Base-by-base conservation (phyloP, 2,329 filamentous ascomycete genomes). In the Aspergillus sp. region DNA sequence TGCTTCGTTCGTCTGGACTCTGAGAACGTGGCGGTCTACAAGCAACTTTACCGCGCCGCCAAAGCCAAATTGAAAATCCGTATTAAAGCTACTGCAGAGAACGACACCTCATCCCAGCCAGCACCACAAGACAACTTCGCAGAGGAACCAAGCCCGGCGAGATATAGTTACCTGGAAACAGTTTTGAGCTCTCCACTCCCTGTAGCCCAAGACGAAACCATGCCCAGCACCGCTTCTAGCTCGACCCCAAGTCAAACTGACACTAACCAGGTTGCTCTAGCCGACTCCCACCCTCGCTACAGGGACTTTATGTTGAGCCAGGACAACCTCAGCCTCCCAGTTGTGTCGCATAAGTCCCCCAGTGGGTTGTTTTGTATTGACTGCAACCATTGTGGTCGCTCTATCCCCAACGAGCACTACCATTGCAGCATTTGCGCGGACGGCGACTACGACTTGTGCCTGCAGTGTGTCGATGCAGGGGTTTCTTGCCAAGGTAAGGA, bases 11-110 rank as follows among this genome's bases (percentile, higher is more conserved):
- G 79, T 36, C 83, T 98, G 47, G 86, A 95, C 65, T 75, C 82
- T 49, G 75, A 76, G 63, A 94, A 95, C 61, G 71, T 79, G 7
- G 77, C 87, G 37, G 88, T 95, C 60, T 98, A 95, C 77, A 97
- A 96, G 76, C 93, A 96, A 65, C 84, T 98, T 34, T 91, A 93
- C 66, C 86, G 93, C 59, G 93, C 93, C 54, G 93, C 93, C 52
- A 98, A 96, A 75, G 93, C 93, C 32, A 98, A 98, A 78, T 83
- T 90, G 53, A 98, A 97, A 83, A 83, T 98, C 56, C 90, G 93
- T 69, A 80, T 98, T 47, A 88, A 83, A 54, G 85, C 87, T 32
- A 84, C 80, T 11, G 59, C 77, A 30, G 63, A 69, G 41, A 56
- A 66, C 19, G 46, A 51, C 35, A 42, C 43, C 37, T 38, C 51